Evolutionary conservation across 73 alveolate genomes (phyloP), one percentile per base, ranked within the genome.

Genomic region (Breviolum minutum): DNA sequence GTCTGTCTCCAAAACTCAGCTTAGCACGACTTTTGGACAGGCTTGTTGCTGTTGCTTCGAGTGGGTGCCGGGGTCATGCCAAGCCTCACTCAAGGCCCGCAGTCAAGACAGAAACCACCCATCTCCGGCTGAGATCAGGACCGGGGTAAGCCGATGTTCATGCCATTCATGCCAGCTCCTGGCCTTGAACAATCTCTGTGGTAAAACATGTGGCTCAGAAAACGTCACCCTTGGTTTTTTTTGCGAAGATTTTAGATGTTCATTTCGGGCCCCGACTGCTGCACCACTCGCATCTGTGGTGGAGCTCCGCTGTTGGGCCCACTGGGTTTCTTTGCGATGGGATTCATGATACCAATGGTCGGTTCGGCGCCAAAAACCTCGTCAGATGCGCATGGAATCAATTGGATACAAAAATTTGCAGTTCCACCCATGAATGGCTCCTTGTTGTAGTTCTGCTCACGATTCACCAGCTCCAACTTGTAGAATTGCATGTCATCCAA

Each of bases 401-500:
- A n/a, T n/a, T n/a, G n/a, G n/a, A n/a, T 40, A 40, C 54, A 40
- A n/a, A n/a, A n/a, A 40, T 40, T 40, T 0, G 54, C 3, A 40
- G 5, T 40, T 40, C 54, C 3, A 3, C 54, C 64, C 20, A 6
- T 62, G 6, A 63, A 64, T 6, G 13, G 0, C 12, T 86, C 97
- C 99, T 99, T 99, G 99, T 99, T 99, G 99, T 99, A 99, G 99
- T 98, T 99, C 89, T 99, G 99, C 99, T 99, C 99, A 88, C 99
- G 99, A 96, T 99, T 99, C 24, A 99, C 99, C 60, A 99, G 99
- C 93, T 99, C 99, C 61, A 99, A 99, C 99, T 99, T 99, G 99
- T 99, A 99, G 99, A 99, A 99, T 93, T 99, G 99, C 99, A 99
- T 99, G 83, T 99, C 99, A 87, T 99, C 99, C 88, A 99, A 99